Conservation (phyloP, 2,329 filamentous ascomycete species). For the Aspergillus fumigatiaffinis region DNA sequence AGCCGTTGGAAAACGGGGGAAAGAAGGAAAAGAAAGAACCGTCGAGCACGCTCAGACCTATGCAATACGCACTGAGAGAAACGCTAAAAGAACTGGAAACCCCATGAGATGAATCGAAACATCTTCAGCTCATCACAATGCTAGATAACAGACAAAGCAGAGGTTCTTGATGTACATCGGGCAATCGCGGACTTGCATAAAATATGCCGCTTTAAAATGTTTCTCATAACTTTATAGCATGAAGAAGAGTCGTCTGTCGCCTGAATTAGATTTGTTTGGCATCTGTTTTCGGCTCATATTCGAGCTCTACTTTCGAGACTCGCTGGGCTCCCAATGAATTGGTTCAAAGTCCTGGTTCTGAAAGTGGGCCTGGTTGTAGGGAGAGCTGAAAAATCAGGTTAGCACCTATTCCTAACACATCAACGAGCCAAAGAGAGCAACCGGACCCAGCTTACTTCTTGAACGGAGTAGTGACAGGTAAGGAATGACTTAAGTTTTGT, state of each 20-base stretch:
- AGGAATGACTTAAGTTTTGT: constrained; percentile 35
- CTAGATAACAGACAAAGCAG: not conserved
- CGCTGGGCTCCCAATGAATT: constrained; percentile 42
- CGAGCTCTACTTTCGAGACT: constrained; percentile 27
- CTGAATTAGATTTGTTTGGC: not conserved
- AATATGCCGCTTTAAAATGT: not conserved
- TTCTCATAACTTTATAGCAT: not conserved
- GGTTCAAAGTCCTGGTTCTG: constrained; percentile 45
- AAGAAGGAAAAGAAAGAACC: not conserved
- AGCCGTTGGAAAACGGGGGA: not conserved
- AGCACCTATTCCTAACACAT: not conserved
- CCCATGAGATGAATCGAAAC: constrained; percentile 3
- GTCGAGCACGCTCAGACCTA: constrained; percentile 16
- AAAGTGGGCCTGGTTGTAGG: constrained; percentile 45
- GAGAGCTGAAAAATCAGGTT: constrained; percentile 29
- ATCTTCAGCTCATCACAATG: not conserved
- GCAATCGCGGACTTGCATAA: not conserved
- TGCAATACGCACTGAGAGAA: constrained; percentile 13
- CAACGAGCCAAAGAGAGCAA: not conserved
- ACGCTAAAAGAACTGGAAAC: constrained; percentile 13
- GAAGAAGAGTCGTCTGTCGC: not conserved
- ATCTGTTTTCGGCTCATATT: not conserved
- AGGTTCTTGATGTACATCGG: not conserved
- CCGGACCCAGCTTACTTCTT: constrained; percentile 33
- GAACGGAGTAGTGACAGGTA: constrained; percentile 39